Base-by-base conservation (phyloP, 2,329 filamentous ascomycete genomes). In the Ophiostoma quercus region DNA sequence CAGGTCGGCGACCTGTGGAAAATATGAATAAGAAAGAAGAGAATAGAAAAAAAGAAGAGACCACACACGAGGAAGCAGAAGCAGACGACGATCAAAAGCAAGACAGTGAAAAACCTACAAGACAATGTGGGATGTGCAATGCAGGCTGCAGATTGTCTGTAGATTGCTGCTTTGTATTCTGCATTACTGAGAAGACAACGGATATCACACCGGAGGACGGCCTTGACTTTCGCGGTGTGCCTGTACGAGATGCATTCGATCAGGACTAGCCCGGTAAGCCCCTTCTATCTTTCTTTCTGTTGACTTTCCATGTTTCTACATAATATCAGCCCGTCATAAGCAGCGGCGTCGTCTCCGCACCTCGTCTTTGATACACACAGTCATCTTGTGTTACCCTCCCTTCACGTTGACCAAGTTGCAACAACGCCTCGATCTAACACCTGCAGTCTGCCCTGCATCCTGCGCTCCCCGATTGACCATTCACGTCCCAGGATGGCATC, bases 1-100 rank as follows among this genome's bases (percentile, higher is more conserved):
- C 19, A n/a, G 41, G 43, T 57, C 51, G 51, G n/a, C 51, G 51
- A 57, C 51, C 51, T 25, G 51, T 57, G 51, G 51, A 57, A n/a
- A 57, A 47, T 47, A 47, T 19, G 43, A 47, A 47, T 19, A 47
- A 47, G 41, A 47, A 47, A 43, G 9, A 43, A 47, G 9, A 43
- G 11, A 16, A 47, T 19, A 19, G 16, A 47, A 47, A 7, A 47
- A 19, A 47, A 47, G 16, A 47, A 16, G 14, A 47, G 41, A 47
- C 41, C 41, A 47, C 16, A 7, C 41, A 47, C 41, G 41, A 47
- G 41, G 41, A 14, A 47, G 41, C 14, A 19, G 41, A 16, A 47
- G 2, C 14, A n/a, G 51, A 11, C 22, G 51, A 25, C 51, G 41
- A 47, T 47, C 41, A 11, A n/a, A 25, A 54, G 12, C 39, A 12